Conservation (phyloP, 768 basidiomycete genomes). For the Suillus subaureus region DNA sequence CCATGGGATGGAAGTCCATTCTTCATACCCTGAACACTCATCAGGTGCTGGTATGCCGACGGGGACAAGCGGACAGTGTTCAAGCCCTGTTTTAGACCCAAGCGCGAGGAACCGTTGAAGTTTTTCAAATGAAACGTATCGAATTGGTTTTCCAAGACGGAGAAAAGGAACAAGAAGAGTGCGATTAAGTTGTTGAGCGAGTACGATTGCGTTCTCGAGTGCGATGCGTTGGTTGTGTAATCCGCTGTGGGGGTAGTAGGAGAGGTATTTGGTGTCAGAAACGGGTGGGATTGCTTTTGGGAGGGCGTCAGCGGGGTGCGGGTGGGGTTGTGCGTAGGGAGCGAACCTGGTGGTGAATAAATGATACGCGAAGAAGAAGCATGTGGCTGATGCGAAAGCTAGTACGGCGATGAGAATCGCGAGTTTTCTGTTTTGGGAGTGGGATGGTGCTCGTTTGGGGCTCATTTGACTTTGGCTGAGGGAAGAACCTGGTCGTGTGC, state of each 20-base stretch:
- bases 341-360: conserved; percentile 61
- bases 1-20: conserved; percentile 71
- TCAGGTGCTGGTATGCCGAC: conserved; percentile 39
- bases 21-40: conserved; percentile 63
- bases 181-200: conserved; percentile 69
- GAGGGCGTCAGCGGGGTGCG: conserved; percentile 31
- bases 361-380: conserved; percentile 65
- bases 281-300: conserved; percentile 30
- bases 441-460: conserved; percentile 8
- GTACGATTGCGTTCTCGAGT: conserved; percentile 81
- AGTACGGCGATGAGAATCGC: conserved; percentile 50
- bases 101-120: conserved; percentile 48
- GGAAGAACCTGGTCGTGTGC: conserved; percentile 23
- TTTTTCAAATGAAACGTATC: conserved; percentile 56
- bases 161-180: conserved; percentile 81
- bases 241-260: conserved; percentile 85
- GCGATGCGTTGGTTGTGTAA: conserved; percentile 88
- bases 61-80: conserved; percentile 50
- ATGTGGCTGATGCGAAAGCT: conserved; percentile 48
- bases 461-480: conserved; percentile 19
- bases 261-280: conserved; percentile 56
- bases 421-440: conserved; percentile 33
- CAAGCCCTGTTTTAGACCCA: conserved; percentile 52
- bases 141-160: conserved; percentile 66
- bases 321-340: conserved; percentile 1